These are phyloP conservation scores for Amyloporia xantha DNA, from an alignment of 768 basidiomycete species.

Conservation along the genomic window DNA sequence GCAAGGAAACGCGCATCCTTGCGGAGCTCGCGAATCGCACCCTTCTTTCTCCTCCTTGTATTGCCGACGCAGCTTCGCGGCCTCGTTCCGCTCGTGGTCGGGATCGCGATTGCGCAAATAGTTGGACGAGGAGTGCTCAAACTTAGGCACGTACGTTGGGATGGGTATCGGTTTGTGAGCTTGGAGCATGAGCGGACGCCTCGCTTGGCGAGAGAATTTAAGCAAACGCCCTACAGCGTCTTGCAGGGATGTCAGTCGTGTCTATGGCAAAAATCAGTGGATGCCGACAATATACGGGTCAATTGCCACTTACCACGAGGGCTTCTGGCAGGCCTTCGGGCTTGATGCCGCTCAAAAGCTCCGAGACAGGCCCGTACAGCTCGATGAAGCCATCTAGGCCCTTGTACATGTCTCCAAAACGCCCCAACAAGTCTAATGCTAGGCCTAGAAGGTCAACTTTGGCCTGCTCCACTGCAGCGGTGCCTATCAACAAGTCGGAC, in stretches of 20 bases:
- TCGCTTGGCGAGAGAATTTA: constrained; percentile 64
- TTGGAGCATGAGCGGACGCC: constrained; percentile 79
- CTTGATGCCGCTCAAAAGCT: constrained; percentile 51
- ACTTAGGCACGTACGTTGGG: constrained; percentile 88
- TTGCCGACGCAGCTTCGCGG: constrained; percentile 76
- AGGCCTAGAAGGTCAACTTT: constrained; percentile 69
- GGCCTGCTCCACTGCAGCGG: constrained; percentile 43
- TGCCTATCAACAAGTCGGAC: constrained; percentile 9
- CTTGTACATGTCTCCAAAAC: constrained; percentile 73
- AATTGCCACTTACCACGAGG: constrained; percentile 45
- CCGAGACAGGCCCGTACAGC: constrained; percentile 61
- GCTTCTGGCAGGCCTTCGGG: constrained; percentile 37
- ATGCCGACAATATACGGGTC: background rate
- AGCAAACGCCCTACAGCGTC: constrained; percentile 57
- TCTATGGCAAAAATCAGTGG: constrained; percentile 35
- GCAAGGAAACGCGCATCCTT: constrained; percentile 96
- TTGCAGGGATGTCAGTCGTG: constrained; percentile 34
- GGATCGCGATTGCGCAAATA: constrained; percentile 82
- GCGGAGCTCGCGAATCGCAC: constrained; percentile 91
- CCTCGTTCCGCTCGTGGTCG: constrained; percentile 85
- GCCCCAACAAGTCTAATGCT: constrained; percentile 54
- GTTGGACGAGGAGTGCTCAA: constrained; percentile 69
- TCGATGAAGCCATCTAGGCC: constrained; percentile 80
- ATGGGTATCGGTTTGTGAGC: constrained; percentile 96
- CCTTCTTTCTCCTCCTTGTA: constrained; percentile 96